Evolutionary conservation across 768 basidiomycete species (phyloP).

Genomic region (Hericium rajendrae): DNA sequence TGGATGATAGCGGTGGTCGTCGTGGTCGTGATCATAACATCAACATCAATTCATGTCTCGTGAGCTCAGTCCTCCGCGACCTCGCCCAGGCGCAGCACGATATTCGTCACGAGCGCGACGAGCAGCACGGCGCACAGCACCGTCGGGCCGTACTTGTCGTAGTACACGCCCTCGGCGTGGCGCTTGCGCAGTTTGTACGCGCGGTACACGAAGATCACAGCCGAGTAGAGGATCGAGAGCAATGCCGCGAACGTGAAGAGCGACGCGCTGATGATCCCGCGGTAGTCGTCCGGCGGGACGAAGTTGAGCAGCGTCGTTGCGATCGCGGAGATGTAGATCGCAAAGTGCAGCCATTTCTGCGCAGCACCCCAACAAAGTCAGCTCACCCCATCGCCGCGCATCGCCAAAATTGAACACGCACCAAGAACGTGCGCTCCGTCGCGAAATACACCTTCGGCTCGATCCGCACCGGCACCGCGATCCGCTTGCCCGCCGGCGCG

Average conservation of each 20-base stretch:
- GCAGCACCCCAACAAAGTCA: background rate
- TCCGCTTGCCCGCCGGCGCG: constrained; percentile 81
- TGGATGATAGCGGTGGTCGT: background rate
- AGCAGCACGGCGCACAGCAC: constrained; percentile 62
- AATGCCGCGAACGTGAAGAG: constrained; percentile 89
- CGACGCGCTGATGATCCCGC: constrained; percentile 78
- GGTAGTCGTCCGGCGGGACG: constrained; percentile 54
- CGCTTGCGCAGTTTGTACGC: constrained; percentile 58
- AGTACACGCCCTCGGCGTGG: constrained; percentile 74
- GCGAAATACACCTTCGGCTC: constrained; percentile 99
- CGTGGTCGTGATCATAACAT: too few species aligned
- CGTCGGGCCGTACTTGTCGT: constrained; percentile 84
- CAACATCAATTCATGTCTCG: too few species aligned
- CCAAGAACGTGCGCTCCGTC: constrained; percentile 87
- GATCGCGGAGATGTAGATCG: constrained; percentile 81
- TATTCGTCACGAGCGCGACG: constrained; percentile 62
- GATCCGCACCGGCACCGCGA: constrained; percentile 89
- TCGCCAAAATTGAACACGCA: constrained; percentile 32
- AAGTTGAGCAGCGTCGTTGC: constrained; percentile 90
- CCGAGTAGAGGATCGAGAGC: constrained; percentile 79
- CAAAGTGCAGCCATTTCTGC: constrained; percentile 85
- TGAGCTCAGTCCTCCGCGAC: constrained; percentile 20
- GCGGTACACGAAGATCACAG: constrained; percentile 71
- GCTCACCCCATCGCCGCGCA: background rate
- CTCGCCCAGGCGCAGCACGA: constrained; percentile 57